phyloP scores from a whole-genome alignment of 2,329 filamentous ascomycete species.

The Anthostomella pinea region DNA sequence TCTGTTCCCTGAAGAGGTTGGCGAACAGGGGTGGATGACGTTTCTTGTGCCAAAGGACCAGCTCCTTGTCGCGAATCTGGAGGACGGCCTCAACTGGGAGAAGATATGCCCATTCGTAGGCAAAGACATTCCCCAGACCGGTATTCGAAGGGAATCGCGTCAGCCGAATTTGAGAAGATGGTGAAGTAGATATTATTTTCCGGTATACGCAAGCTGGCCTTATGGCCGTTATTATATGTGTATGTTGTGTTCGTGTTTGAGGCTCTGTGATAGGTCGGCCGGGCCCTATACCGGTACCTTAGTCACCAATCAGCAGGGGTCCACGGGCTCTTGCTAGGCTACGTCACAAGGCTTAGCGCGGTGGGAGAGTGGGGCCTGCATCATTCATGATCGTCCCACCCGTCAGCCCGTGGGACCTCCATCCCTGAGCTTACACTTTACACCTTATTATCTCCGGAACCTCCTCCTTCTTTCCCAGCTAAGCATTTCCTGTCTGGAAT shows the following conservation, averaged over 20 bases:
- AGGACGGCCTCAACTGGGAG: constrained; percentile 36
- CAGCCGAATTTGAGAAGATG: constrained; percentile 26
- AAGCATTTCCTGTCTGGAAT: constrained; percentile 17
- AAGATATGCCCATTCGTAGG: constrained; percentile 34
- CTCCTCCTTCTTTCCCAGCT: not conserved
- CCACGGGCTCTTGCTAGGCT: not conserved
- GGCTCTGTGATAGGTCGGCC: constrained; percentile 9
- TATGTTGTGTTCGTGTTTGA: constrained; percentile 8
- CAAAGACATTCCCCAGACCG: constrained; percentile 27
- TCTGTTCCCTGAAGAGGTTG: too few relatives aligned
- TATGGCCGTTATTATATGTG: constrained; percentile 8
- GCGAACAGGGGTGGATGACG: too few relatives aligned
- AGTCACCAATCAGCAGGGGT: not conserved
- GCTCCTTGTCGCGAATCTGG: constrained; percentile 30
- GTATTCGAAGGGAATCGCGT: constrained; percentile 31
- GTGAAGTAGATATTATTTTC: constrained; percentile 8
- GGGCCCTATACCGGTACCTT: too few relatives aligned
- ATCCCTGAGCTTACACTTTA: not conserved
- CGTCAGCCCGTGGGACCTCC: not conserved
- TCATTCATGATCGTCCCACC: not conserved
- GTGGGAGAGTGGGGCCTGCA: too few relatives aligned
- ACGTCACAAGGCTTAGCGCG: constrained; percentile 1
- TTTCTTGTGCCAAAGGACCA: constrained; percentile 25
- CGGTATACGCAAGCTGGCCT: constrained; percentile 6
- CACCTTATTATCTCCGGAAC: not conserved